phyloP scores from a whole-genome alignment of 148 eudicot genomes.

The Pouteria glomerata region DNA sequence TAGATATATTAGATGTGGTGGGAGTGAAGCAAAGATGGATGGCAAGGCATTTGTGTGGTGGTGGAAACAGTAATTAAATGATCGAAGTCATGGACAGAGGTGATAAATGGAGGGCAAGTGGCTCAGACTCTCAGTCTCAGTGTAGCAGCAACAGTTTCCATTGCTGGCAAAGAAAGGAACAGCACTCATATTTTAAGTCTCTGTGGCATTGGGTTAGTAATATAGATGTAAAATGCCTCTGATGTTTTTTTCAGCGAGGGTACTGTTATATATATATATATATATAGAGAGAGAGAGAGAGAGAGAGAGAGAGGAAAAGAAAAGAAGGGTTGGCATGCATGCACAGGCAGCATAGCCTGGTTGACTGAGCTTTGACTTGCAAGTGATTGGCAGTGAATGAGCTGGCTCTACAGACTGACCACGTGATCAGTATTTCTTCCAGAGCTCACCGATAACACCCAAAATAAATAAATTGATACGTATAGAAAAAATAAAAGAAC shows the following conservation, averaged over 20 bases:
- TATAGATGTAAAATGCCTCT: no score
- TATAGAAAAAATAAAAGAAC: no score
- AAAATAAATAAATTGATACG: no score
- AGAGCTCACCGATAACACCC: not conserved
- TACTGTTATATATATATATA: no score
- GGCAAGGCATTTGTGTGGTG: not conserved
- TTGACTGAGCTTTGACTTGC: constrained; percentile 6
- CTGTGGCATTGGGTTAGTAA: no score
- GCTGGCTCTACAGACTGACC: not conserved
- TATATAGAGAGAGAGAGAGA: no score
- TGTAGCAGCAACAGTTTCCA: not conserved
- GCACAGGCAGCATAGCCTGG: not conserved
- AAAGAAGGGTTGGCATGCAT: no score
- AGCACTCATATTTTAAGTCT: not conserved
- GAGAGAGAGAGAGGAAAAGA: not conserved
- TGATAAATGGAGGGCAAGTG: not conserved
- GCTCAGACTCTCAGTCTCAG: no score
- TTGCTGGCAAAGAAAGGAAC: not conserved
- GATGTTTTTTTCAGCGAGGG: no score
- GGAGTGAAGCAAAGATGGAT: not conserved
- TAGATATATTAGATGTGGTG: not conserved
- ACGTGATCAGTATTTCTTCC: not conserved
- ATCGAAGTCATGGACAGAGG: no score
- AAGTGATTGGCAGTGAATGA: constrained; percentile 3
- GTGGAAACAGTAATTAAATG: not conserved